Evolutionary conservation across 2,329 filamentous ascomycete species (phyloP), one percentile per base, ranked within the genome.

Genomic region (Aspergillus udagawae): DNA sequence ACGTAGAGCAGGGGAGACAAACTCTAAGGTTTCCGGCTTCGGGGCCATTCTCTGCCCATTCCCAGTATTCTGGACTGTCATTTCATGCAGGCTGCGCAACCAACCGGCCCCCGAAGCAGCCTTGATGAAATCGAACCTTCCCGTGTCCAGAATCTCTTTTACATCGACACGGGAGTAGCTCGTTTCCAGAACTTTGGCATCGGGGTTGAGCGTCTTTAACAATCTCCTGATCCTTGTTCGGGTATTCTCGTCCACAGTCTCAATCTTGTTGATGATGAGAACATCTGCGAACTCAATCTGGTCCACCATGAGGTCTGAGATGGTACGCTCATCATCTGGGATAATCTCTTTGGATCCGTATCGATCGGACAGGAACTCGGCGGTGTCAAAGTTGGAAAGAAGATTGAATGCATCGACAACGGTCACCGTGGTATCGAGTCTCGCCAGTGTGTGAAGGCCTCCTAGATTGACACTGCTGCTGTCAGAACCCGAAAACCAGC

Each of bases 211-310:
- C 51, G 83, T 80, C 56, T 79, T 79, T 54, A 89, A 73, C 9
- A 88, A 73, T 0, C 79, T 75, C 2, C 77, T 68, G 54, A 89
- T 79, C 3, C 81, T 75, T 4, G 71, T 65, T 20, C 79, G 75
- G 0, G 76, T 80, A 21, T 67, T 73, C 4, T 73, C 68, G 44
- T 78, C 71, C 14, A 89, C 84, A 58, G 85, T 82, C 59, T 90
- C 86, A 5, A 83, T 77, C 70, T 91, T 91, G 73, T 91, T 91
- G 21, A 90, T 73, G 3, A 90, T 79, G 14, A 91, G 80, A 6
- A 90, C 86, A 62, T 91, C 87, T 0, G 88, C 87, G 63, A 91
- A 91, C 71, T 91, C 88, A 58, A 91, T 88, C 65, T 91, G 88
- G 63, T 91, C 88, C 0, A 89, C 86, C 81, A 90, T 88, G 0